phyloP scores from a whole-genome alignment of 2,329 filamentous ascomycete species.

The Colletotrichum sojae region DNA sequence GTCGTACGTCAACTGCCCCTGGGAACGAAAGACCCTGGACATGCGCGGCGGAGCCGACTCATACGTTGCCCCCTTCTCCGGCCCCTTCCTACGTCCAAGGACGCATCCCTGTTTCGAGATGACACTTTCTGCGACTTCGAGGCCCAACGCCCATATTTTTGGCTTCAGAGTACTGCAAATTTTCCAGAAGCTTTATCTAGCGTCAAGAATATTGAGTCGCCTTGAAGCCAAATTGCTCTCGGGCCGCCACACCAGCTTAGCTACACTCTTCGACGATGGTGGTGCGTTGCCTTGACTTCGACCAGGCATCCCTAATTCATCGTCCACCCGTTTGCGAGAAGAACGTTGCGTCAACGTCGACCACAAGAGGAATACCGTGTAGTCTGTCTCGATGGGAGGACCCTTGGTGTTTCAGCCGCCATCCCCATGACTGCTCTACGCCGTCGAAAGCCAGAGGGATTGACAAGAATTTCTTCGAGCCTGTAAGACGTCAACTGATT shows the following conservation, averaged over 20 bases:
- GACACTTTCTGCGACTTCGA: conserved; percentile 6
- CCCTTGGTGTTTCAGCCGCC: conserved; percentile 1
- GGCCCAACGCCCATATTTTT: conserved; percentile 1
- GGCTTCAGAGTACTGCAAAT: not conserved
- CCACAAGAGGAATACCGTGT: not conserved
- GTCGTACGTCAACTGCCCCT: not conserved
- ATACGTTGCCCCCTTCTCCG: conserved; percentile 25
- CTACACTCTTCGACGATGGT: too few species aligned
- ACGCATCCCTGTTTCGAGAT: conserved; percentile 37
- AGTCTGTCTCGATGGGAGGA: not conserved
- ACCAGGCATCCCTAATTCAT: too few species aligned
- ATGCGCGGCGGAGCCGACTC: conserved; percentile 16
- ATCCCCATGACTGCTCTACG: not conserved
- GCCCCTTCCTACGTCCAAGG: conserved; percentile 31
- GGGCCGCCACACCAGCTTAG: not conserved
- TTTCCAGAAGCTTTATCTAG: conserved; percentile 17
- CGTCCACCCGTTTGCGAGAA: not conserved
- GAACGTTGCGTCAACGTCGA: not conserved
- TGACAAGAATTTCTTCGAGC: not conserved
- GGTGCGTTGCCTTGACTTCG: too few species aligned
- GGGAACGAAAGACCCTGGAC: not conserved
- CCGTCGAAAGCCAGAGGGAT: not conserved
- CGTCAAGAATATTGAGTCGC: not conserved
- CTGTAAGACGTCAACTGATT: not conserved
- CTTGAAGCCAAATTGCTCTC: not conserved